Evolutionary conservation across 2,329 filamentous ascomycete genomes (phyloP).

Genomic region (Alternaria ethzedia): DNA sequence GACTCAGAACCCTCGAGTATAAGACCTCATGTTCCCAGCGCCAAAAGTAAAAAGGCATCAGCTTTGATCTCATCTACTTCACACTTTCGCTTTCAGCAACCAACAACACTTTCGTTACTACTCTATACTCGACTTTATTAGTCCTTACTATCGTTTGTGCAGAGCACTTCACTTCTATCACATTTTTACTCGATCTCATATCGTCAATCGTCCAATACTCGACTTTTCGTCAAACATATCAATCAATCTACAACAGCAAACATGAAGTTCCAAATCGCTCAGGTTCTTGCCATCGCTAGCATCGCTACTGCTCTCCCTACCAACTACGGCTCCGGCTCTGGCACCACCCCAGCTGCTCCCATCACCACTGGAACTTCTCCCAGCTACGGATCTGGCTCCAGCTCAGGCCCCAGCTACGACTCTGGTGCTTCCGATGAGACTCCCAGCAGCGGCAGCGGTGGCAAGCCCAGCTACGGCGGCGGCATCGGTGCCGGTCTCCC

Average conservation of each 20-base stretch:
- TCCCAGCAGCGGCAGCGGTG: background rate
- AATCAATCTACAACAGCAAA: background rate
- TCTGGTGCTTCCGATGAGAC: background rate
- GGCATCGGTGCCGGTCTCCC: background rate
- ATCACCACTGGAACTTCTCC: background rate
- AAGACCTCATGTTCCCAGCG: conserved; percentile 2
- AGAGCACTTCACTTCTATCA: conserved; percentile 1
- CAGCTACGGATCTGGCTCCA: background rate
- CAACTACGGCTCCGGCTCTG: background rate
- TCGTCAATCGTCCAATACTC: background rate
- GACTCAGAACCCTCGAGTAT: conserved; percentile 1
- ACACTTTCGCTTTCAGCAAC: conserved; percentile 7
- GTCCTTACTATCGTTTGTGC: conserved; percentile 7
- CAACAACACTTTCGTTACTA: background rate
- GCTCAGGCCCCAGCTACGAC: conserved; percentile 2
- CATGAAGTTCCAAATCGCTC: conserved; percentile 12
- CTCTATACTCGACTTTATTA: background rate
- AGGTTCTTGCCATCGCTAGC: conserved; percentile 8
- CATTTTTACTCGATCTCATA: background rate
- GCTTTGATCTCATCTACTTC: background rate
- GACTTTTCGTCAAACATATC: background rate
- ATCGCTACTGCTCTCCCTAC: conserved; percentile 9
- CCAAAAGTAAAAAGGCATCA: conserved; percentile 10
- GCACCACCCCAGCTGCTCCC: background rate
- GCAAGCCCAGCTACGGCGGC: background rate